Percentiles rank a stretch among this genome's conserved stretches.
Evolutionary conservation across 371 early-diverging fungal species (phyloP).

Genomic region (Mucor plumbeus): DNA sequence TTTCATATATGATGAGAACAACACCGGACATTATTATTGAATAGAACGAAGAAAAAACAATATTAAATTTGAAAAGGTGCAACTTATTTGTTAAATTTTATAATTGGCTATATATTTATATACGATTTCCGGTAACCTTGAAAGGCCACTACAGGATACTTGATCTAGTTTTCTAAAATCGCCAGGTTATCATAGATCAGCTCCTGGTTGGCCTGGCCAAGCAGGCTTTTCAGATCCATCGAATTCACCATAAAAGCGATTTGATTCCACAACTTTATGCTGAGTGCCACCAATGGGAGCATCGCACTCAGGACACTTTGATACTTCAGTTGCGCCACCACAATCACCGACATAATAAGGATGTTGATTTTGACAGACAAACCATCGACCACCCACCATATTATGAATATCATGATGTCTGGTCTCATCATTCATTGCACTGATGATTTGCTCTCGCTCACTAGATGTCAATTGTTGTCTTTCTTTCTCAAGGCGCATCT

Average conservation of each 20-base stretch:
- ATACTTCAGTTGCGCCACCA: conserved; percentile 56
- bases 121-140: no score
- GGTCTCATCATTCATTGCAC: conserved; percentile 55
- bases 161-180: no score
- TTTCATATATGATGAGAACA: no score
- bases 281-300: conserved; percentile 49
- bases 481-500: conserved; percentile 34
- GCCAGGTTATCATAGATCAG: neutral
- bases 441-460: conserved; percentile 42
- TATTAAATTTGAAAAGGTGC: no score
- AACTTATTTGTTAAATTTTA: no score
- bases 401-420: conserved; percentile 28
- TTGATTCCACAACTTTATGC: conserved; percentile 47
- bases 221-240: conserved; percentile 52
- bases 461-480: conserved; percentile 32
- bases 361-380: conserved; percentile 54
- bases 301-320: conserved; percentile 53
- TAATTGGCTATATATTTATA: no score
- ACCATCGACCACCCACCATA: conserved; percentile 59
- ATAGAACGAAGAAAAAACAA: no score
- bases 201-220: conserved; percentile 51
- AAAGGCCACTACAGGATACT: no score
- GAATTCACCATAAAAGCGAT: conserved; percentile 61
- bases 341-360: conserved; percentile 60
- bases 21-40: no score